phyloP scores from a whole-genome alignment of 2,329 filamentous ascomycete genomes.

The Chaetomiaceae sp. region DNA sequence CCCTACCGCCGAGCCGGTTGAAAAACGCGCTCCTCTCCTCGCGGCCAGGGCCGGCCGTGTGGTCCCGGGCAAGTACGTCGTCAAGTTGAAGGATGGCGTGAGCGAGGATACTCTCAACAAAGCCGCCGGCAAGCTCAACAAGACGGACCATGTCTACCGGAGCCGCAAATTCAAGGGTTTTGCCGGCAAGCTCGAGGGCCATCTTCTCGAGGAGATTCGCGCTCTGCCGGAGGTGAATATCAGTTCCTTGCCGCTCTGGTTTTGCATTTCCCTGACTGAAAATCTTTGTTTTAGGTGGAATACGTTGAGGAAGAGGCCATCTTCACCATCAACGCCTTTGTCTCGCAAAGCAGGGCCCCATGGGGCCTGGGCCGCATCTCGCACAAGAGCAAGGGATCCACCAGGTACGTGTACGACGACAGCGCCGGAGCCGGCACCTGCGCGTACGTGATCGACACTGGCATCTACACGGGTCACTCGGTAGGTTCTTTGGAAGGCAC shows the following conservation, averaged over 20 bases:
- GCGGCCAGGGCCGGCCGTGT: conserved; percentile 30
- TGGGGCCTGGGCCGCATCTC: conserved; percentile 29
- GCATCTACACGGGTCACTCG: conserved; percentile 37
- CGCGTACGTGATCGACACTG: conserved; percentile 42
- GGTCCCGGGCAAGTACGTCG: conserved; percentile 39
- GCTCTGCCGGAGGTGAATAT: conserved; percentile 21
- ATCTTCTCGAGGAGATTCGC: conserved; percentile 21
- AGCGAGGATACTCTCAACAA: conserved; percentile 25
- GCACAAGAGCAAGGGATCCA: conserved; percentile 17
- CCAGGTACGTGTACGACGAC: conserved; percentile 28
- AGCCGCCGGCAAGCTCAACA: conserved; percentile 17
- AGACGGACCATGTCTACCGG: conserved; percentile 25
- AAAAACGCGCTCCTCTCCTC: conserved; percentile 32
- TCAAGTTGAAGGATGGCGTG: conserved; percentile 37
- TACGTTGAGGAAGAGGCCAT: conserved; percentile 29
- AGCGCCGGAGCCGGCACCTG: conserved; percentile 28
- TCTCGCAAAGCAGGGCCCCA: conserved; percentile 23
- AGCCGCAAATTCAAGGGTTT: conserved; percentile 27
- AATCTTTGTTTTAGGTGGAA: no score
- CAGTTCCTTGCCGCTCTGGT: no score
- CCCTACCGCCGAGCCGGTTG: conserved; percentile 20
- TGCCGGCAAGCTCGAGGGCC: conserved; percentile 22
- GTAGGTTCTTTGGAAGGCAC: conserved; percentile 16
- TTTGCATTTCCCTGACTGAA: no score
- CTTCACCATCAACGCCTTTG: conserved; percentile 26